phyloP scores from a whole-genome alignment of 2,329 filamentous ascomycete species.

The Torrubiellomyces zombiae region DNA sequence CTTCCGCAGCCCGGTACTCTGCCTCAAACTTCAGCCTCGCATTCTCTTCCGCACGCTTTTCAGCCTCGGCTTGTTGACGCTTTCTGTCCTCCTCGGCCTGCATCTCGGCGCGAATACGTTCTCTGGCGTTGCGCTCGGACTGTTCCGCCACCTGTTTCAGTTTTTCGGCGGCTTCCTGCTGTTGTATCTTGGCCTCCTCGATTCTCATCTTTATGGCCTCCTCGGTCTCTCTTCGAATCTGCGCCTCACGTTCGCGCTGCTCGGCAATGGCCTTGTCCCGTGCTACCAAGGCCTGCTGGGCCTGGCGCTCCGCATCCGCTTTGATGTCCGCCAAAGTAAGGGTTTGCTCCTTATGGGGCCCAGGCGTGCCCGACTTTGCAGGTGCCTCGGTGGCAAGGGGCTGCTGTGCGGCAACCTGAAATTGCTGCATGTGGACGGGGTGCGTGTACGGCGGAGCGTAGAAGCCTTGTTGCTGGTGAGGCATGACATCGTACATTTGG shows the following conservation, averaged over 20 bases:
- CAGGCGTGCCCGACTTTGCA: slow-evolving; percentile 14
- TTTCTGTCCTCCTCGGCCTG: slow-evolving; percentile 29
- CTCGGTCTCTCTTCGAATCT: slow-evolving; percentile 29
- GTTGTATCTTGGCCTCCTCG: slow-evolving; percentile 22
- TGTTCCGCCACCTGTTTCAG: slow-evolving; percentile 29
- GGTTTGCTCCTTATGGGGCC: slow-evolving; percentile 22
- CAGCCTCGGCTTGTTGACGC: slow-evolving; percentile 17
- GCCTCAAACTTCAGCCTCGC: slow-evolving; percentile 21
- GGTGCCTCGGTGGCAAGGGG: slow-evolving; percentile 24
- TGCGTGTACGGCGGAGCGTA: slow-evolving; percentile 5
- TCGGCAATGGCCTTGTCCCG: slow-evolving; percentile 27
- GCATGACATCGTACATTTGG: slow-evolving; percentile 33
- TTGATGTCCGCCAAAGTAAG: slow-evolving; percentile 40
- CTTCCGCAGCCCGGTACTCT: slow-evolving; percentile 26
- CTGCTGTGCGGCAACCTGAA: slow-evolving; percentile 22
- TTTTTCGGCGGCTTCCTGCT: slow-evolving; percentile 29
- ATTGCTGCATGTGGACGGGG: slow-evolving; percentile 17
- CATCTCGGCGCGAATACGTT: slow-evolving; percentile 26
- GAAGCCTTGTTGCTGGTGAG: slow-evolving; percentile 21
- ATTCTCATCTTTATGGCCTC: slow-evolving; percentile 22
- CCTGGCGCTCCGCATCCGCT: slow-evolving; percentile 42
- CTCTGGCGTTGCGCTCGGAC: slow-evolving; percentile 25
- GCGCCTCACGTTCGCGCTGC: slow-evolving; percentile 25
- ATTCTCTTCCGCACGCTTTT: slow-evolving; percentile 19
- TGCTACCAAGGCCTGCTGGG: slow-evolving; percentile 28